These are phyloP conservation scores for Jamesozyma jinghongensis DNA, from an alignment of 805 yeast genomes.

Conservation along the genomic window DNA sequence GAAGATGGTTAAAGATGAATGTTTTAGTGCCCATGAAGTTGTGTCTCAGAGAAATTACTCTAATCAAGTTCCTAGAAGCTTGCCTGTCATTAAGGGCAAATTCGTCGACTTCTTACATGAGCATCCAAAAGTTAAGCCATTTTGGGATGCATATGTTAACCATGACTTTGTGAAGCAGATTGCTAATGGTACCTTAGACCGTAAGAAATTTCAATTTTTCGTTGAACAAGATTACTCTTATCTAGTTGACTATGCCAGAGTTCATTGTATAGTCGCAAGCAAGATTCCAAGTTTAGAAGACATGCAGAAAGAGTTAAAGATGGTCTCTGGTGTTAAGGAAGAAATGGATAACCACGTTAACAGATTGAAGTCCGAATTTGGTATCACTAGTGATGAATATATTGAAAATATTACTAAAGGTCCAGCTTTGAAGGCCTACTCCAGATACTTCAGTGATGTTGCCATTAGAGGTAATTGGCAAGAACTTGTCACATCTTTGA, in stretches of 20 bases:
- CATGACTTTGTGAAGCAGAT: constrained; percentile 54
- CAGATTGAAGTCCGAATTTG: constrained; percentile 36
- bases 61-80: constrained; percentile 2
- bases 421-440: constrained; percentile 50
- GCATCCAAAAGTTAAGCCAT: constrained; percentile 46
- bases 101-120: constrained; percentile 42
- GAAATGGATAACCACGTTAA: constrained; percentile 51
- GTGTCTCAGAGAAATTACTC: not conserved
- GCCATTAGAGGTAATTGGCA: constrained; percentile 50
- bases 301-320: constrained; percentile 41
- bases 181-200: constrained; percentile 43
- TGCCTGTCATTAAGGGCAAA: constrained; percentile 8
- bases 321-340: constrained; percentile 41
- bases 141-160: constrained; percentile 50
- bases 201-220: constrained; percentile 43
- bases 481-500: constrained; percentile 56
- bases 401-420: constrained; percentile 42
- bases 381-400: constrained; percentile 34
- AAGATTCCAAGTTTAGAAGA: constrained; percentile 48
- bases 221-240: constrained; percentile 57
- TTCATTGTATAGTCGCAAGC: constrained; percentile 55
- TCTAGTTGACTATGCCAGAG: constrained; percentile 55
- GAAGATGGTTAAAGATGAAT: constrained; percentile 29
- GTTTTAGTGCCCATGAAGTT: constrained; percentile 22
- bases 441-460: constrained; percentile 47